These are phyloP conservation scores for Pseudocercospora crystallina DNA, from an alignment of 2,329 filamentous ascomycete species.

Conservation along the genomic window DNA sequence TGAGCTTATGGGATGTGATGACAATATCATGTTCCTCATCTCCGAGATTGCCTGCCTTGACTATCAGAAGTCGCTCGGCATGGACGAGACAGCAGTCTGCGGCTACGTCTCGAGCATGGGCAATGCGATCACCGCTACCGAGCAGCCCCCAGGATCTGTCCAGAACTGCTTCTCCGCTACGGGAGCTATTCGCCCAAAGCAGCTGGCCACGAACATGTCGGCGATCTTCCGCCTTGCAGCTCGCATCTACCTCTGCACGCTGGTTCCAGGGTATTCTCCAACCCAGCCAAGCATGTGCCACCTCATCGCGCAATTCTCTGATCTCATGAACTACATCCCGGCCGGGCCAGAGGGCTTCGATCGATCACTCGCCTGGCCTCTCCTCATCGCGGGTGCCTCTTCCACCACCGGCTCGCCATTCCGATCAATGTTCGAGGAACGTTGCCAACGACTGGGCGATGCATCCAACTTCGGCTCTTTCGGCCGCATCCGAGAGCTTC, in stretches of 20 bases:
- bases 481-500: slow-evolving; percentile 73
- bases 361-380: slow-evolving; percentile 87
- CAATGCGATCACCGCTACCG: slow-evolving; percentile 79
- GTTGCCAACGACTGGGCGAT: slow-evolving; percentile 72
- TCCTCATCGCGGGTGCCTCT: slow-evolving; percentile 80
- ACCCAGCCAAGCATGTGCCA: slow-evolving; percentile 70
- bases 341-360: slow-evolving; percentile 80
- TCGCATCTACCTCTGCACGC: slow-evolving; percentile 92
- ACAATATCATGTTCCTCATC: slow-evolving; percentile 96
- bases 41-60: slow-evolving; percentile 97
- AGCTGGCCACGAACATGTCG: slow-evolving; percentile 85
- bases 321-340: slow-evolving; percentile 78
- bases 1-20: slow-evolving; percentile 96
- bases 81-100: slow-evolving; percentile 83
- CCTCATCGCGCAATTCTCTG: slow-evolving; percentile 74
- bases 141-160: slow-evolving; percentile 50
- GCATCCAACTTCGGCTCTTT: slow-evolving; percentile 80
- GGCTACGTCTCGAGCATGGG: slow-evolving; percentile 86
- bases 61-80: slow-evolving; percentile 76
- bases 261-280: slow-evolving; percentile 84
- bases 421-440: slow-evolving; percentile 74
- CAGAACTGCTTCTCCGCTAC: slow-evolving; percentile 58
- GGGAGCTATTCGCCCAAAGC: slow-evolving; percentile 75
- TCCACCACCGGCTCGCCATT: slow-evolving; percentile 72
- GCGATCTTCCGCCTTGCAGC: slow-evolving; percentile 87